phyloP scores from a whole-genome alignment of 257 asterid species.

The Scutellaria baicalensis region DNA sequence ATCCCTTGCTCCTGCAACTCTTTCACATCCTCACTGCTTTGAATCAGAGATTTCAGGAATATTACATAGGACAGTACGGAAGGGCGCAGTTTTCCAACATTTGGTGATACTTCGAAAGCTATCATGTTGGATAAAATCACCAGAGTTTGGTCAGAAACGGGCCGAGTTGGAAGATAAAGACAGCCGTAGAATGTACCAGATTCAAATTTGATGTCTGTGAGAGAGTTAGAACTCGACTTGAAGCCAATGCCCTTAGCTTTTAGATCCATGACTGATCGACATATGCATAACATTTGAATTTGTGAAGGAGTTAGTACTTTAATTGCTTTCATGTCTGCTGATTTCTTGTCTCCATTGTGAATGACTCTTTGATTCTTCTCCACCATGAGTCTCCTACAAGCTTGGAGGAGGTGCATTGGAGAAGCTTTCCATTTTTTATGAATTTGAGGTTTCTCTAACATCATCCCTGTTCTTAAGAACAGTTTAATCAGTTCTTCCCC shows the following conservation, averaged over 20 bases:
- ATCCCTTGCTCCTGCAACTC: slow-evolving; percentile 8
- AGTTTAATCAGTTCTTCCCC: neutral
- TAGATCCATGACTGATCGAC: slow-evolving; percentile 6
- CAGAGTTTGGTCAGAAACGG: neutral
- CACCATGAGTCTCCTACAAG: neutral
- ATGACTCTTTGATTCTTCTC: neutral
- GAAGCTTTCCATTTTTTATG: neutral
- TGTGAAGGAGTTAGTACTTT: too few species aligned
- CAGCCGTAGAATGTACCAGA: neutral
- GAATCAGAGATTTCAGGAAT: slow-evolving; percentile 4
- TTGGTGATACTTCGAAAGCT: neutral
- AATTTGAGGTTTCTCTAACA: too few species aligned
- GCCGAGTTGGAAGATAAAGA: neutral
- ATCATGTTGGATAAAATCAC: neutral
- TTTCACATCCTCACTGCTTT: neutral
- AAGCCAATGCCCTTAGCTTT: neutral
- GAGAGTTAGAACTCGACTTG: neutral
- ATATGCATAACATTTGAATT: neutral
- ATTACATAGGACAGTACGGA: neutral
- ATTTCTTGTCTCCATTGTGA: neutral
- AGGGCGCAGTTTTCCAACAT: neutral
- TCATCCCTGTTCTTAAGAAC: neutral
- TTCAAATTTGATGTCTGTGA: neutral
- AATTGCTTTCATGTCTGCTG: neutral
- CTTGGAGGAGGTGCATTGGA: slow-evolving; percentile 5